Evolutionary conservation across 148 eudicot species (phyloP).

Genomic region (Silene uniflora): DNA sequence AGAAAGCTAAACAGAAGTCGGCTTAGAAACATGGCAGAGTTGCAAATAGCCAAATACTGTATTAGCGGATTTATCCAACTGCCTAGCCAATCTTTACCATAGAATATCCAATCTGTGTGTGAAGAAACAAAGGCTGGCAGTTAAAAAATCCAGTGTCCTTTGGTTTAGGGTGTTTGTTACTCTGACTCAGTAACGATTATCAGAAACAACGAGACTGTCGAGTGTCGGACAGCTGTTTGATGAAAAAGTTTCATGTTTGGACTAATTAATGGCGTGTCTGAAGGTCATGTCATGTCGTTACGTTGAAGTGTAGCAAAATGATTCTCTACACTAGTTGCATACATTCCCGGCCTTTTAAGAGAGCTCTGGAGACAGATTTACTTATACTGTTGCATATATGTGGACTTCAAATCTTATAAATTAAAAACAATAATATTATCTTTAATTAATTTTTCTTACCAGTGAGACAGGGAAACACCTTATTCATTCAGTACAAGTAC

Average conservation of each 20-base stretch:
- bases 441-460: neutral
- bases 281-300: too few species aligned
- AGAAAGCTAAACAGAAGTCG: neutral
- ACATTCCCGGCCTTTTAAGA: too few species aligned
- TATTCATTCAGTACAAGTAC: neutral
- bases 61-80: neutral
- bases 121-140: neutral
- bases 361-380: too few species aligned
- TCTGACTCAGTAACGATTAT: too few species aligned
- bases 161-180: too few species aligned
- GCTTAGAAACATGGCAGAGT: neutral
- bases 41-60: neutral
- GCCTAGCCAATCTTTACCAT: neutral
- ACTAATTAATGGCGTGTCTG: too few species aligned
- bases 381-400: neutral
- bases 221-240: too few species aligned
- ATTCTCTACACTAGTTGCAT: too few species aligned
- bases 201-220: too few species aligned
- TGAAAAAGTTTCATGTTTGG: too few species aligned
- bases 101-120: neutral
- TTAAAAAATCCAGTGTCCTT: too few species aligned
- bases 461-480: neutral
- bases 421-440: neutral
- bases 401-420: neutral
- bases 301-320: too few species aligned